Conservation (phyloP, 2,329 filamentous ascomycete species). For the Fusarium protoensiforme region DNA sequence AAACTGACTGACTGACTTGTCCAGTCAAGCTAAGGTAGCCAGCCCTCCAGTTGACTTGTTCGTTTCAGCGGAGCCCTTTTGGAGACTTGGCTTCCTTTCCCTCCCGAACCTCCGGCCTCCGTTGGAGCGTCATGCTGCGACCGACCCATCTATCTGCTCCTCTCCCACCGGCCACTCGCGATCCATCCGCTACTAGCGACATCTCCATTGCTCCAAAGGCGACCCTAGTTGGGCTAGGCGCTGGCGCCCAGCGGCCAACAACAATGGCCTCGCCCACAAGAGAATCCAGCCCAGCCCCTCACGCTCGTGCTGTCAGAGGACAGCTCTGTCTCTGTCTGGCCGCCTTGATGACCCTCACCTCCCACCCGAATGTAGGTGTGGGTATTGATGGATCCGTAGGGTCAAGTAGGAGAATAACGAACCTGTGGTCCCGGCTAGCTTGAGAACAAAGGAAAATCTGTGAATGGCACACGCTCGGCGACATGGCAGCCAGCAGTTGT, state of each 20-base stretch:
- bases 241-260: conserved; percentile 40
- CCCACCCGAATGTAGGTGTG: conserved; percentile 22
- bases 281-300: conserved; percentile 38
- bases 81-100: conserved; percentile 27
- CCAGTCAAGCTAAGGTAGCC: conserved; percentile 8
- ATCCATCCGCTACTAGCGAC: conserved; percentile 42
- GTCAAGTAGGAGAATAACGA: conserved; percentile 18
- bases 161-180: conserved; percentile 34
- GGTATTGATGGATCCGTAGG: conserved; percentile 3
- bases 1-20: not conserved
- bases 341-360: conserved; percentile 32
- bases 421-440: conserved; percentile 31
- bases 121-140: conserved; percentile 18
- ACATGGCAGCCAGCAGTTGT: conserved; percentile 27
- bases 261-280: conserved; percentile 29
- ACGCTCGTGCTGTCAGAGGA: conserved; percentile 32
- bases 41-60: conserved; percentile 20
- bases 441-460: conserved; percentile 5
- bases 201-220: conserved; percentile 33
- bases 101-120: conserved; percentile 30
- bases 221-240: conserved; percentile 42
- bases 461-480: conserved; percentile 26
- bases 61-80: conserved; percentile 34
- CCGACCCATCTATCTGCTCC: conserved; percentile 19
- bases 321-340: conserved; percentile 17